Percentiles rank a stretch among this genome's conserved stretches.
These are phyloP conservation scores for Fusarium decemcellulare DNA, from an alignment of 2,329 filamentous ascomycete species.

Conservation along the genomic window DNA sequence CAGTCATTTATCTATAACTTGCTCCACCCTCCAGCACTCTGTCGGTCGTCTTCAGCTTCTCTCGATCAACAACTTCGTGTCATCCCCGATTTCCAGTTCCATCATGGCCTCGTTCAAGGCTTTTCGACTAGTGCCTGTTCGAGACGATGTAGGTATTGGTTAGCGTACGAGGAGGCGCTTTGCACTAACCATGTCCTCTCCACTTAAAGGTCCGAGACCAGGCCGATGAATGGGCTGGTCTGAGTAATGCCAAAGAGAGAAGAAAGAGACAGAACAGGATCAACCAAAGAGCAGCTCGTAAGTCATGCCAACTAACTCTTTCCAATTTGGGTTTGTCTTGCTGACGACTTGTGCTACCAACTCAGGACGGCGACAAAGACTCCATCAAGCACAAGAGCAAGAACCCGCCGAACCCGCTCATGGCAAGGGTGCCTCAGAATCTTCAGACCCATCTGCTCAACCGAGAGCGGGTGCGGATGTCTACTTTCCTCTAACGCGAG, in stretches of 20 bases:
- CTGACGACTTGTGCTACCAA: slow-evolving; percentile 9
- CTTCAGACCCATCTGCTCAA: background rate
- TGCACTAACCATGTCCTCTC: background rate
- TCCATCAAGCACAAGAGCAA: slow-evolving; percentile 10
- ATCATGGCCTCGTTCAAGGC: slow-evolving; percentile 36
- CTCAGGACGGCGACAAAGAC: slow-evolving; percentile 34
- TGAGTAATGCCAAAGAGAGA: slow-evolving; percentile 34
- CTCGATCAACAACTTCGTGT: too few species aligned
- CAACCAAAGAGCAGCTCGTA: slow-evolving; percentile 37
- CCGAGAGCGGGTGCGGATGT: background rate
- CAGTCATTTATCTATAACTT: too few species aligned
- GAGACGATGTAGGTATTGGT: slow-evolving; percentile 25
- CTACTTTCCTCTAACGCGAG: slow-evolving; percentile 36
- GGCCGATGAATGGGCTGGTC: slow-evolving; percentile 35
- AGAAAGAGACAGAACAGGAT: slow-evolving; percentile 39
- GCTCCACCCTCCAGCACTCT: too few species aligned
- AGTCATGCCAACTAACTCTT: background rate
- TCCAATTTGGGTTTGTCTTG: background rate
- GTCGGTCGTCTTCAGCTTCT: too few species aligned
- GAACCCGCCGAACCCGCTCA: background rate
- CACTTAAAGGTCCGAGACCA: slow-evolving; percentile 15
- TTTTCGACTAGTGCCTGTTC: slow-evolving; percentile 37
- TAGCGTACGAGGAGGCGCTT: too few species aligned
- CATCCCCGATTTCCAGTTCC: background rate
- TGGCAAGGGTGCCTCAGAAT: background rate